A percentile compares a stretch with the other conserved stretches of the same genome.
Conservation (phyloP, 73 alveolate genomes). For the Halteria grandinella region DNA sequence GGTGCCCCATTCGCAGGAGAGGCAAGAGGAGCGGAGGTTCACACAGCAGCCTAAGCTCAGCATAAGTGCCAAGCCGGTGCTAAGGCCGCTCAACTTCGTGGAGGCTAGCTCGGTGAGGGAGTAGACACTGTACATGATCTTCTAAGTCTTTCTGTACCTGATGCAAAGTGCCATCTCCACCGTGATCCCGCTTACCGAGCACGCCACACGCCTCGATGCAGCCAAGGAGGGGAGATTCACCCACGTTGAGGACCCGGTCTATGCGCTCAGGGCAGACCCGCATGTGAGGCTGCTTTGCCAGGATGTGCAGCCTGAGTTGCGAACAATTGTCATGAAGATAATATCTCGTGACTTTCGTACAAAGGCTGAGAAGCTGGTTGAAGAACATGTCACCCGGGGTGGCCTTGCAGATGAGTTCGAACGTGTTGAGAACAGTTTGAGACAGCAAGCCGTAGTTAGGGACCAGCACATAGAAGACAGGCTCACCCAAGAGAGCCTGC, state of each 20-base stretch:
- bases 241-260: constrained; percentile 10
- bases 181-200: not conserved
- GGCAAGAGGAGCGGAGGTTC: constrained; percentile 3
- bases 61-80: constrained; percentile 2
- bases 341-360: not conserved
- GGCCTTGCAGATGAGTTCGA: no score
- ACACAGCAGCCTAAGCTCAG: constrained; percentile 14
- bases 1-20: no score
- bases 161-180: not conserved
- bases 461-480: no score
- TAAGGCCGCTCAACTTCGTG: constrained; percentile 16
- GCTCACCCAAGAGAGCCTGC: no score
- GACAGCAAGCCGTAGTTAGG: no score
- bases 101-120: not conserved
- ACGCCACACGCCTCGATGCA: not conserved
- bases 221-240: constrained; percentile 23
- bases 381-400: not conserved
- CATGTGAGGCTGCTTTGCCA: not conserved
- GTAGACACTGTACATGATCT: constrained; percentile 4
- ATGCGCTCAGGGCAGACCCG: not conserved
- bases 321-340: not conserved
- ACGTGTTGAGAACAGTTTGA: no score
- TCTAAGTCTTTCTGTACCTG: not conserved
- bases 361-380: constrained; percentile 11
- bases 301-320: not conserved